A percentile compares a stretch with the other conserved stretches of the same genome.
phyloP scores from a whole-genome alignment of 768 basidiomycete species.

The Kwoniella botswanensis region DNA sequence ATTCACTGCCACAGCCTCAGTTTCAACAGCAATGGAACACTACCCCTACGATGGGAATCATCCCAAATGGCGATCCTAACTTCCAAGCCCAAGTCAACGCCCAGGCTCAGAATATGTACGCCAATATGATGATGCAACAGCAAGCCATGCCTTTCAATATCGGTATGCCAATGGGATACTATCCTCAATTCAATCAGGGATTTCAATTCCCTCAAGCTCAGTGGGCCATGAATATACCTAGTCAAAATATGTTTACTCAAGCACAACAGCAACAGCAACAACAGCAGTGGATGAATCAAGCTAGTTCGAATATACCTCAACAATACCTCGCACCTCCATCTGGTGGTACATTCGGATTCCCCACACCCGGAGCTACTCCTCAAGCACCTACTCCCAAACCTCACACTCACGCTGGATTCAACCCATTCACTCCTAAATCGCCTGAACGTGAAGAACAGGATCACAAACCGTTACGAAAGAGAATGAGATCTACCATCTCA shows the following conservation, averaged over 20 bases:
- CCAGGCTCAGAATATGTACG: neutral
- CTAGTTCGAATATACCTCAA: neutral
- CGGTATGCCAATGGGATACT: neutral
- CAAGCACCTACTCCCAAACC: neutral
- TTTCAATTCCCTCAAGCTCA: neutral
- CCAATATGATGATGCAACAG: conserved; percentile 8
- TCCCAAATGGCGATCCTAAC: neutral
- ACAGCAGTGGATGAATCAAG: neutral
- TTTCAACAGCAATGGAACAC: neutral
- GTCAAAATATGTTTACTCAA: neutral
- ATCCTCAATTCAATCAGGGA: neutral
- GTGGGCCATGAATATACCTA: conserved; percentile 2
- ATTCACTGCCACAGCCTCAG: neutral
- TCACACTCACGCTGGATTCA: neutral
- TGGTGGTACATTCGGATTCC: conserved; percentile 1
- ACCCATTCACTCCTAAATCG: neutral
- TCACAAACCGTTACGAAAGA: conserved; percentile 10
- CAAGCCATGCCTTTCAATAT: neutral
- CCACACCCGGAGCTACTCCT: conserved; percentile 12
- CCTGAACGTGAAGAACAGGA: neutral
- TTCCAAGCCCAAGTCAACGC: neutral
- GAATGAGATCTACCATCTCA: conserved; percentile 9
- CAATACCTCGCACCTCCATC: neutral
- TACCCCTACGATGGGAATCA: neutral
- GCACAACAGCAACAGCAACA: conserved; percentile 5